Conservation (phyloP, 108 stramenopile species). For the Fistulifera solaris region DNA sequence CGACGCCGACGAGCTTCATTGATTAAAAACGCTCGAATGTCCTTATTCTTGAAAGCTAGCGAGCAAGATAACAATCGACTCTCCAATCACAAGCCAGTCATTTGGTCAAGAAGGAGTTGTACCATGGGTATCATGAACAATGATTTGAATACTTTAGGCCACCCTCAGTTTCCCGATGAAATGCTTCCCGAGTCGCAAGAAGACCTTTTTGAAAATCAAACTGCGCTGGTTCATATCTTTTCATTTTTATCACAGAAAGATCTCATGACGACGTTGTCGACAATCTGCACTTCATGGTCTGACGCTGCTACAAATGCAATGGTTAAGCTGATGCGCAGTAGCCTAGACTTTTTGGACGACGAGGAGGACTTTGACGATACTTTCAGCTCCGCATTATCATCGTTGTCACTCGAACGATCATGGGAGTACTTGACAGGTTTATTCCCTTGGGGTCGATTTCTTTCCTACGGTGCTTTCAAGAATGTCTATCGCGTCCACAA, state of each 20-base stretch:
- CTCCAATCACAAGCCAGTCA: too few species aligned
- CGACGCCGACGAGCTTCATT: too few species aligned
- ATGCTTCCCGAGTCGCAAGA: too few species aligned
- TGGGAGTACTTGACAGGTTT: conserved; percentile 43
- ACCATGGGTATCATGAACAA: too few species aligned
- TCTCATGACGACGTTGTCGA: conserved; percentile 37
- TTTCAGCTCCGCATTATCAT: conserved; percentile 3
- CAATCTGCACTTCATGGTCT: conserved; percentile 69
- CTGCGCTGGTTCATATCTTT: conserved; percentile 31
- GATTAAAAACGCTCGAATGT: too few species aligned
- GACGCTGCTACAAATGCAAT: conserved; percentile 61
- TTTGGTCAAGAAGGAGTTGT: too few species aligned
- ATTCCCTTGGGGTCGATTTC: conserved; percentile 72
- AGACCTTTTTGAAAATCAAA: too few species aligned
- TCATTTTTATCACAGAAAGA: conserved; percentile 55
- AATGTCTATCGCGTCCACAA: conserved; percentile 80
- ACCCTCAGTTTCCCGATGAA: too few species aligned
- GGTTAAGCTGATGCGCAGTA: conserved; percentile 54
- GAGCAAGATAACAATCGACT: too few species aligned
- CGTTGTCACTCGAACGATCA: conserved; percentile 38
- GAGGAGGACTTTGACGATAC: conserved; percentile 11
- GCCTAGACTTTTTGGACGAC: conserved; percentile 54
- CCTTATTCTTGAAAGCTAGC: too few species aligned
- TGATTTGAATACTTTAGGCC: too few species aligned
- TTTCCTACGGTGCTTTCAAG: conserved; percentile 91